Evolutionary conservation across 1,284 basidiomycete genomes (phyloP).

Genomic region (Ustilago tritici): DNA sequence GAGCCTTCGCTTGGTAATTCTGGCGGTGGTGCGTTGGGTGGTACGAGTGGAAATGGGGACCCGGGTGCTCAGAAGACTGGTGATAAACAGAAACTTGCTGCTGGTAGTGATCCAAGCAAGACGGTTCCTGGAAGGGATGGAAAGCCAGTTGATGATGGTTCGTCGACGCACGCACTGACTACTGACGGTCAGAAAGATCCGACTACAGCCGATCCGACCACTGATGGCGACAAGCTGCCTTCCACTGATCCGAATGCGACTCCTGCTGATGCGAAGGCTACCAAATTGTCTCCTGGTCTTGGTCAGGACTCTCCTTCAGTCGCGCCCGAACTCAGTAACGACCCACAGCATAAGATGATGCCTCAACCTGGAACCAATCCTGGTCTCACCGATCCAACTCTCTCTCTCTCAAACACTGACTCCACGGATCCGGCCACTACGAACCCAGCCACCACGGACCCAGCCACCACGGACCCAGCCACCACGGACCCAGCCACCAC

Average conservation of each 20-base stretch:
- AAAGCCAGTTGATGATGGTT: background rate
- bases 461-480: background rate
- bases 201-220: background rate
- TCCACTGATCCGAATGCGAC: background rate
- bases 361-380: constrained; percentile 9
- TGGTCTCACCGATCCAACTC: background rate
- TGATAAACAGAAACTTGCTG: background rate
- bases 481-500: background rate
- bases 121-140: too few species aligned
- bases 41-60: background rate
- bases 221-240: background rate
- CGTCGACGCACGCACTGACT: background rate
- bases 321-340: constrained; percentile 17
- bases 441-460: too few species aligned
- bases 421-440: background rate
- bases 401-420: background rate
- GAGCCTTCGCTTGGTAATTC: background rate
- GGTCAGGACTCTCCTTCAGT: constrained; percentile 16
- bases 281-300: constrained; percentile 17
- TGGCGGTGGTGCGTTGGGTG: background rate
- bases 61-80: background rate
- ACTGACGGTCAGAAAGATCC: background rate
- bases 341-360: constrained; percentile 16
- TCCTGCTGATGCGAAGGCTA: background rate
- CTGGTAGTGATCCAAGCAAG: background rate